Evolutionary conservation across 306 rosid genomes (phyloP).

Genomic region (Casuarina equisetifolia): DNA sequence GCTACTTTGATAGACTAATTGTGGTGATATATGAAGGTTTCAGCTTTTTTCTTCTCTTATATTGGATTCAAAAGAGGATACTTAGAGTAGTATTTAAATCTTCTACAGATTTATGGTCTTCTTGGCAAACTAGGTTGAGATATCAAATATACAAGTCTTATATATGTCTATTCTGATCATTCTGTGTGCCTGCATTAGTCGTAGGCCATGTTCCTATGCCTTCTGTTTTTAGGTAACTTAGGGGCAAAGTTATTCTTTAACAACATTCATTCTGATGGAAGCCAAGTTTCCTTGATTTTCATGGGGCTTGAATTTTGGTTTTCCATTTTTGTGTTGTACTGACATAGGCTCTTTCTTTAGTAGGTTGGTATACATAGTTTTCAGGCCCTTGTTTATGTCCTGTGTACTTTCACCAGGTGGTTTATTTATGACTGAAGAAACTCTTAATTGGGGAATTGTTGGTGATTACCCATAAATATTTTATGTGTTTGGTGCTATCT

Average conservation of each 20-base stretch:
- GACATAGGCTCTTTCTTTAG: background rate
- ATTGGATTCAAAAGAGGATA: background rate
- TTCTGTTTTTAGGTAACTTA: background rate
- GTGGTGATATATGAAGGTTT: background rate
- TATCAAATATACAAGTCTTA: background rate
- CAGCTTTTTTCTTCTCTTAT: background rate
- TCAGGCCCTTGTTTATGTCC: background rate
- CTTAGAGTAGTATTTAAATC: background rate
- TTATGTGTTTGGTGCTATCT: slow-evolving; percentile 9
- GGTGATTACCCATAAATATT: background rate
- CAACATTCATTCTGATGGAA: background rate
- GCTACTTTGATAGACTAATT: background rate
- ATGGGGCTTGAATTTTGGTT: background rate
- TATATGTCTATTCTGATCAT: background rate
- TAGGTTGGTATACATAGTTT: background rate
- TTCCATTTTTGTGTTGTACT: background rate
- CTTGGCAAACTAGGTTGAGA: background rate
- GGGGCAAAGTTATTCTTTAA: background rate
- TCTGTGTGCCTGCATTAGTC: background rate
- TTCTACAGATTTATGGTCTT: background rate
- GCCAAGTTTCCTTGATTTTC: background rate
- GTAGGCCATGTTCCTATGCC: background rate
- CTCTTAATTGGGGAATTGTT: background rate
- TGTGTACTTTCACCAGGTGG: background rate
- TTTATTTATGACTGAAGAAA: background rate